Percentiles rank a stretch among this genome's conserved stretches.
These are phyloP conservation scores for Podospora conica DNA, from an alignment of 495 filamentous ascomycete genomes.

Conservation along the genomic window DNA sequence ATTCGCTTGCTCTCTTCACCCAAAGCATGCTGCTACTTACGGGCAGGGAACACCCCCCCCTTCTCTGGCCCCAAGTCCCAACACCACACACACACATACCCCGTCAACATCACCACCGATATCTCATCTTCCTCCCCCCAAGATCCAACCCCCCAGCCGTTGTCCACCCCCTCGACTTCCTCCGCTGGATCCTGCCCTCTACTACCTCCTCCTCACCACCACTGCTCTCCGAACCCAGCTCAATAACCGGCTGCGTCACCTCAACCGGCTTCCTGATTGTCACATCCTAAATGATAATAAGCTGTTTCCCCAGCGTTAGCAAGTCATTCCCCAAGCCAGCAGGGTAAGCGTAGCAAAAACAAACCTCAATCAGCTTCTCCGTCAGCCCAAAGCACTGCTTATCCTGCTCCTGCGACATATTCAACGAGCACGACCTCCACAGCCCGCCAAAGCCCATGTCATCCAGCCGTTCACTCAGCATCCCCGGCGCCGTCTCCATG, in stretches of 20 bases:
- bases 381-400: conserved; percentile 47
- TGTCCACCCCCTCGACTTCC: background rate
- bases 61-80: background rate
- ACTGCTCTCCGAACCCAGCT: background rate
- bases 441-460: conserved; percentile 53
- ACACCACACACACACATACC: too few relatives aligned
- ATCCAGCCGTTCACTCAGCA: conserved; percentile 43
- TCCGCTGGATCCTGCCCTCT: background rate
- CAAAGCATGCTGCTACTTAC: background rate
- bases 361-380: conserved; percentile 54
- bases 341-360: background rate
- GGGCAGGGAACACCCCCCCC: background rate
- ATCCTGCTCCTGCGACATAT: conserved; percentile 39
- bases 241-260: background rate
- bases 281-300: conserved; percentile 10
- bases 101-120: background rate
- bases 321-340: conserved; percentile 24
- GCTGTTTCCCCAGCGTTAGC: conserved; percentile 61
- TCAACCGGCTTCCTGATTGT: background rate
- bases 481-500: conserved; percentile 29
- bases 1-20: background rate
- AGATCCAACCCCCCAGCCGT: background rate
- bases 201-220: background rate
- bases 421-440: conserved; percentile 46
- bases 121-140: background rate